Percentiles rank a stretch among this genome's conserved stretches.
Evolutionary conservation across 805 yeast genomes (phyloP).

Genomic region (Kuraishia borneana): DNA sequence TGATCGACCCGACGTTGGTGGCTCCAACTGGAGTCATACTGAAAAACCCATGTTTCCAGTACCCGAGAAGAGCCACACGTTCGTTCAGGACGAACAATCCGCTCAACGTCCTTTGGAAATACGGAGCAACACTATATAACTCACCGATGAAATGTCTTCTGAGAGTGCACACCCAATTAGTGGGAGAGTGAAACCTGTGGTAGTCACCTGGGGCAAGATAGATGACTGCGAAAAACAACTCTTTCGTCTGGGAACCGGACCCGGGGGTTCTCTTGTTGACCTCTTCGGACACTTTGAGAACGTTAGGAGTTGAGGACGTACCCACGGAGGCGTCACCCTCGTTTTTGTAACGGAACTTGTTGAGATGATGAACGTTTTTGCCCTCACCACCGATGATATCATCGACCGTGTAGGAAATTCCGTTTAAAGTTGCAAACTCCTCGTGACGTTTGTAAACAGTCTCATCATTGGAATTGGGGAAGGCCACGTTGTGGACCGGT

Average conservation of each 20-base stretch:
- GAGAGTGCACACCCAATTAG: slow-evolving; percentile 88
- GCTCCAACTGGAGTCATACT: slow-evolving; percentile 99
- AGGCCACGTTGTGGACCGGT: slow-evolving; percentile 37
- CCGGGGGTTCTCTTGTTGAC: slow-evolving; percentile 4
- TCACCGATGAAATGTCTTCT: slow-evolving; percentile 96
- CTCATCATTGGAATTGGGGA: slow-evolving; percentile 26
- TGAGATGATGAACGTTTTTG: slow-evolving; percentile 28
- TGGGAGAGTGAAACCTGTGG: slow-evolving; percentile 94
- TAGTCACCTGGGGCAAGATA: slow-evolving; percentile 98
- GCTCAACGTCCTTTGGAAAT: slow-evolving; percentile 77
- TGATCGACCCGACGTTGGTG: slow-evolving; percentile 93
- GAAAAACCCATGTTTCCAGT: slow-evolving; percentile 95
- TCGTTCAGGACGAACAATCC: slow-evolving; percentile 88
- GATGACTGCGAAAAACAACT: slow-evolving; percentile 79
- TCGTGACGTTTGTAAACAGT: slow-evolving; percentile 38
- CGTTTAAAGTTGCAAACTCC: slow-evolving; percentile 71
- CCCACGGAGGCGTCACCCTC: slow-evolving; percentile 57
- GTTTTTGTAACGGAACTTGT: slow-evolving; percentile 38
- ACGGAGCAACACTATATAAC: slow-evolving; percentile 91
- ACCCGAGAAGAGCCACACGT: slow-evolving; percentile 88
- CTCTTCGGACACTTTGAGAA: slow-evolving; percentile 17
- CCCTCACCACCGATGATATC: slow-evolving; percentile 52
- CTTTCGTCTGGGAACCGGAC: slow-evolving; percentile 30
- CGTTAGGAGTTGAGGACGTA: slow-evolving; percentile 15
- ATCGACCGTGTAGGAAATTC: slow-evolving; percentile 60